Evolutionary conservation across 805 yeast species (phyloP).

Genomic region (Zygoascus bituminiphila): DNA sequence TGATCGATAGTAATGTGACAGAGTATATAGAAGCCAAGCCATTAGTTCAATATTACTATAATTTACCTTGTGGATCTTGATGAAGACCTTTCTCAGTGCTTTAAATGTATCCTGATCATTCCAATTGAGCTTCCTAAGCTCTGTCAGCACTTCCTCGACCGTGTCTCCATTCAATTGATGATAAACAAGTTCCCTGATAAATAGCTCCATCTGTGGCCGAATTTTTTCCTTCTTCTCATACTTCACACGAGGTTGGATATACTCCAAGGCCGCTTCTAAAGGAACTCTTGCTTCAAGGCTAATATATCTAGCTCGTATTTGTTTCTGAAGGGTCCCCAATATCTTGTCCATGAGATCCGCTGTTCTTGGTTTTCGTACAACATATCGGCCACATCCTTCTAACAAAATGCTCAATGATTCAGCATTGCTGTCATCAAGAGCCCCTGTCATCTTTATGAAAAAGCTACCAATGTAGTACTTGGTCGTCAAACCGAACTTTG

Average conservation of each 20-base stretch:
- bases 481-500: slow-evolving; percentile 69
- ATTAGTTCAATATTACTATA: slow-evolving; percentile 47
- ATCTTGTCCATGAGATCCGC: slow-evolving; percentile 52
- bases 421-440: slow-evolving; percentile 47
- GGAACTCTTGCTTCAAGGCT: slow-evolving; percentile 49
- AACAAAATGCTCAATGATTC: slow-evolving; percentile 64
- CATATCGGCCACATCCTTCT: slow-evolving; percentile 63
- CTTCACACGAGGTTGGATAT: slow-evolving; percentile 29
- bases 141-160: slow-evolving; percentile 28
- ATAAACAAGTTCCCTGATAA: slow-evolving; percentile 43
- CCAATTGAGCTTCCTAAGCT: slow-evolving; percentile 42
- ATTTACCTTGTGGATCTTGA: slow-evolving; percentile 52
- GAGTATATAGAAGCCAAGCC: slow-evolving; percentile 39
- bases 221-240: slow-evolving; percentile 14
- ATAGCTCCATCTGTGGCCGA: slow-evolving; percentile 28
- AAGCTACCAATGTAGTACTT: slow-evolving; percentile 65
- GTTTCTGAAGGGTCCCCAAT: slow-evolving; percentile 46
- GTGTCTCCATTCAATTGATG: slow-evolving; percentile 40
- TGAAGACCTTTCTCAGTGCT: slow-evolving; percentile 38
- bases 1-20: slow-evolving; percentile 31
- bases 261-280: slow-evolving; percentile 37
- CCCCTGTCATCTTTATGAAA: slow-evolving; percentile 50
- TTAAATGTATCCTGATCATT: slow-evolving; percentile 30
- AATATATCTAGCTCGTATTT: slow-evolving; percentile 42
- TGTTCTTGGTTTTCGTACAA: slow-evolving; percentile 51